These are phyloP conservation scores for Globisporangium barbulae DNA, from an alignment of 352 stramenopile species.

Conservation along the genomic window DNA sequence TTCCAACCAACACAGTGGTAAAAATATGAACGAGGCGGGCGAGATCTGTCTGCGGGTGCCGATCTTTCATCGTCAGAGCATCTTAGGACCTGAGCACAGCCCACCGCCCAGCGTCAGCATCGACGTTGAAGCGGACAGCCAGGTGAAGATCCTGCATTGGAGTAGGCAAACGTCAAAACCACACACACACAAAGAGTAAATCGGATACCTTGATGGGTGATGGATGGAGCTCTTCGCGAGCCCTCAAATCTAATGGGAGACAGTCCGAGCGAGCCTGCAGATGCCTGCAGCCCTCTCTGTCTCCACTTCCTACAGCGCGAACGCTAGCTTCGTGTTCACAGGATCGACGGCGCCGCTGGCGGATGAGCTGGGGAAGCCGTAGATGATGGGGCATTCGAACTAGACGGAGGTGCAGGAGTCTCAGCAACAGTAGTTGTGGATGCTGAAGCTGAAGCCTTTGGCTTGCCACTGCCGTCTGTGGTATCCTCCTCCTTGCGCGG, in stretches of 20 bases:
- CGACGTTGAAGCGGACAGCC: too few relatives aligned
- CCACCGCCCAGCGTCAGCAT: background rate
- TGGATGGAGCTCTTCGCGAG: background rate
- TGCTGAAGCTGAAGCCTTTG: background rate
- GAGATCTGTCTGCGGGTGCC: too few relatives aligned
- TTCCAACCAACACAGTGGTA: background rate
- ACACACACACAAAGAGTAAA: too few relatives aligned
- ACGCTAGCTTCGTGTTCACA: conserved; percentile 10
- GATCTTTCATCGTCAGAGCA: too few relatives aligned
- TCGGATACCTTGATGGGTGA: background rate
- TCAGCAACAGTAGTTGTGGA: background rate
- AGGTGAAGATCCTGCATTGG: too few relatives aligned
- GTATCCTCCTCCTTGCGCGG: background rate
- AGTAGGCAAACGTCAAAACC: too few relatives aligned
- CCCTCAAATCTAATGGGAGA: conserved; percentile 7
- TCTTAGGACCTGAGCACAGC: background rate
- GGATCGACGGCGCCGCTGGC: conserved; percentile 7
- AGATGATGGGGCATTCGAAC: background rate
- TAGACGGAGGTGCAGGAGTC: background rate
- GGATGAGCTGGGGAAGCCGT: background rate
- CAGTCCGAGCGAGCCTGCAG: background rate
- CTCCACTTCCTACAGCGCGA: conserved; percentile 3
- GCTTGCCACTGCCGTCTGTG: background rate
- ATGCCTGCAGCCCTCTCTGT: background rate
- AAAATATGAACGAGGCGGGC: background rate